Evolutionary conservation across 176 grass and related monocot genomes (phyloP), one percentile per base, ranked within the genome.

Genomic region (Rhynchospora pubera): DNA sequence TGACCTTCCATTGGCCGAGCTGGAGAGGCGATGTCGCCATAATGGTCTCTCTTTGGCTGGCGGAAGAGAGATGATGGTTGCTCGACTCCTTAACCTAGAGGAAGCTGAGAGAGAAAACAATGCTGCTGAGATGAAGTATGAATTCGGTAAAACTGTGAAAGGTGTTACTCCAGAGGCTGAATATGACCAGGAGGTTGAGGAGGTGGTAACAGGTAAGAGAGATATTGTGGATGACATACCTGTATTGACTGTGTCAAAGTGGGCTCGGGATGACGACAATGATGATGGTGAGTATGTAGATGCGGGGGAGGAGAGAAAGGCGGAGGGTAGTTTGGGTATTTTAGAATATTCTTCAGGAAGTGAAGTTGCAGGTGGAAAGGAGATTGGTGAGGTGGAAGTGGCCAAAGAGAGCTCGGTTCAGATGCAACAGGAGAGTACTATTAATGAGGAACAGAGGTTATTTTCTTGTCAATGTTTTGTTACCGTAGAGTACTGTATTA

Each of bases 321-420:
- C 48, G 42, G 72, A 76, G 48, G 48, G 47, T 73, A 89, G 72
- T 74, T 83, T 94, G 86, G 88, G 94, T 55, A 76, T 76, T 81
- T 87, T 97, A 86, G 89, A 92, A 82, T 97, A 97, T 94, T 97
- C 94, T 88, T 97, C 94, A 60, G 92, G 78, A 89, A 96, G 93
- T n/a, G 97, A 99, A 85, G 80, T 69, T 88, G 89, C 81, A 48
- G 85, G 75, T 83, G 85, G 50, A 79, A 94, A 93, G 62, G 62
- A 39, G 10, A 82, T 80, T 83, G 87, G 58, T 21, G 30, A 80
- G 18, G 10, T 82, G 59, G 59, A 82, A 51, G 12, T 82, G 60
- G 79, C 62, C 58, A 82, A 65, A 64, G 80, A 89, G 89, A 93
- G 83, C 58, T 83, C 44, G 39, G 79, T 85, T 65, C 63, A 81